Conservation (phyloP, 1,284 basidiomycete genomes). For the Cerioporus squamosus region DNA sequence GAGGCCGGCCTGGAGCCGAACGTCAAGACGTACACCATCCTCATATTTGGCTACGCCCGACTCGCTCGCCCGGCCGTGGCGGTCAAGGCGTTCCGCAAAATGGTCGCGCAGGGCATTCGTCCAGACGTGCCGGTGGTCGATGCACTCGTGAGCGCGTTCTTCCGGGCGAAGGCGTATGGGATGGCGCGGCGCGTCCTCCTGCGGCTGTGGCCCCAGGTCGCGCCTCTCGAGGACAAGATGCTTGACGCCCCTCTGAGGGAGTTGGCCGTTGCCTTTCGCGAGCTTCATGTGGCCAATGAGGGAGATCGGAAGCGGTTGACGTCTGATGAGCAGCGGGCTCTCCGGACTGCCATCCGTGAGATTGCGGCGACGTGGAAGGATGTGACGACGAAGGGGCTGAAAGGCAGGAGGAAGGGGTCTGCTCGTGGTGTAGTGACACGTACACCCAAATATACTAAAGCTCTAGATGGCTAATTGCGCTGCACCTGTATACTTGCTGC, state of each 20-base stretch:
- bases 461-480: constrained; percentile 15
- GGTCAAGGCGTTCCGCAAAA: constrained; percentile 57
- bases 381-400: not conserved
- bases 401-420: not conserved
- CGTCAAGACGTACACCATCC: constrained; percentile 72
- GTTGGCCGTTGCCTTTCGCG: constrained; percentile 49
- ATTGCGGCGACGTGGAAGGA: constrained; percentile 19
- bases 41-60: constrained; percentile 69
- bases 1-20: constrained; percentile 55
- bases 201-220: constrained; percentile 66
- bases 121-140: constrained; percentile 73
- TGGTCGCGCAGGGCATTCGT: constrained; percentile 61
- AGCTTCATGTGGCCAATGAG: constrained; percentile 31
- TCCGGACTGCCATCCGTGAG: constrained; percentile 30
- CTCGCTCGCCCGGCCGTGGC: constrained; percentile 58
- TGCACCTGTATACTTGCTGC: not conserved
- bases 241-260: constrained; percentile 44
- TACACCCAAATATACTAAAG: constrained; percentile 12
- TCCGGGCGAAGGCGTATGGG: constrained; percentile 52
- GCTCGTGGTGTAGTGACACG: constrained; percentile 14
- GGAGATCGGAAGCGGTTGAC: constrained; percentile 9
- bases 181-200: constrained; percentile 58
- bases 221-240: constrained; percentile 58
- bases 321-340: constrained; percentile 17
- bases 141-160: constrained; percentile 69